Evolutionary conservation across 176 grass and related monocot genomes (phyloP).

Genomic region (Avena sativa): DNA sequence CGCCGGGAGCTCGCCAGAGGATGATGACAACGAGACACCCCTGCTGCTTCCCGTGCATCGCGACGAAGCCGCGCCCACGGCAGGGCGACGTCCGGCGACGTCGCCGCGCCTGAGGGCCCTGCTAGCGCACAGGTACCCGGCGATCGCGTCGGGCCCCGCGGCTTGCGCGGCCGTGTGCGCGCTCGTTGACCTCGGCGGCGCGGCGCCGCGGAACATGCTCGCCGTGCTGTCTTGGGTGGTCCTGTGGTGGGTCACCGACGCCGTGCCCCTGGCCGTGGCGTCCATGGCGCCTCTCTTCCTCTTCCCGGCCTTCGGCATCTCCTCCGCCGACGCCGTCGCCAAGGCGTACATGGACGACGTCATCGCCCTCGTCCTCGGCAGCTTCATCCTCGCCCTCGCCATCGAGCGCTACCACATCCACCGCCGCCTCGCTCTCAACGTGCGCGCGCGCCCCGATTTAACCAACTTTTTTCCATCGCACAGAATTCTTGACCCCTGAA

Average conservation of each 20-base stretch:
- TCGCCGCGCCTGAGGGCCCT: constrained; percentile 36
- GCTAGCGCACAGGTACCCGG: constrained; percentile 52
- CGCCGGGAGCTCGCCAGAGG: too few relatives aligned
- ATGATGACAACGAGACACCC: too few relatives aligned
- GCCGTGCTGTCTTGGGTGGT: constrained; percentile 80
- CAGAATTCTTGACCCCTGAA: background rate
- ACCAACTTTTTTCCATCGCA: background rate
- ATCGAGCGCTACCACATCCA: constrained; percentile 95
- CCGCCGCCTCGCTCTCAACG: constrained; percentile 83
- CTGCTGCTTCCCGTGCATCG: too few relatives aligned
- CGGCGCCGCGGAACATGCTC: constrained; percentile 78
- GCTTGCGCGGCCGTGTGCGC: constrained; percentile 56
- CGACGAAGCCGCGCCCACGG: too few relatives aligned
- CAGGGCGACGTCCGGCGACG: too few relatives aligned
- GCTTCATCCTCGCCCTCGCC: constrained; percentile 94
- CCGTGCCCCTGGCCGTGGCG: constrained; percentile 78
- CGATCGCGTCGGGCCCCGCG: constrained; percentile 61
- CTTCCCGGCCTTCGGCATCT: constrained; percentile 72
- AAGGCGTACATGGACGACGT: constrained; percentile 94
- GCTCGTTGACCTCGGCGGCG: constrained; percentile 52
- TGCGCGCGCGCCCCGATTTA: constrained; percentile 7
- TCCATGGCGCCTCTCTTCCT: constrained; percentile 94
- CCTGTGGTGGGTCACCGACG: constrained; percentile 85
- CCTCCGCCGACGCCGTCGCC: constrained; percentile 61
- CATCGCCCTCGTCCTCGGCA: constrained; percentile 93